Conservation (phyloP, 768 basidiomycete species). For the Dioszegia aurantiaca region DNA sequence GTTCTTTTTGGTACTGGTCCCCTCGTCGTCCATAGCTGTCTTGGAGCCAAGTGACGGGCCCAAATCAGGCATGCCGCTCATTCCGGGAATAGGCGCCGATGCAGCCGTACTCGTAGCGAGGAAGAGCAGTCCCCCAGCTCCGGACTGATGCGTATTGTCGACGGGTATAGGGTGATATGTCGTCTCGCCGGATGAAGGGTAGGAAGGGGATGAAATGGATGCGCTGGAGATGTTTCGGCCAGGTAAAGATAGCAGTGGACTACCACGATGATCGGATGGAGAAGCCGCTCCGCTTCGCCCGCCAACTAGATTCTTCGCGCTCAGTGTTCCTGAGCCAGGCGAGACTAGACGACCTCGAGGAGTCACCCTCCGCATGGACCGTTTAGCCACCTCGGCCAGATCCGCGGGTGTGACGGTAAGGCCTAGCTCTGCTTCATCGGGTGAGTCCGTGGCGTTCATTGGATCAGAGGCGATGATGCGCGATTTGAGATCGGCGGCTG, state of each 20-base stretch:
- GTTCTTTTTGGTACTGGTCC: conserved; percentile 5
- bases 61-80: conserved; percentile 42
- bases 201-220: conserved; percentile 2
- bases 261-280: neutral
- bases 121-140: conserved; percentile 58
- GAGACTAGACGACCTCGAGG: conserved; percentile 37
- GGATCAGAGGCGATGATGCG: conserved; percentile 24
- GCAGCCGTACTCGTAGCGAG: conserved; percentile 11
- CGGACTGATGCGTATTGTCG: conserved; percentile 72
- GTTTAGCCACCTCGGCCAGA: conserved; percentile 49
- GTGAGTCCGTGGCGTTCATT: neutral
- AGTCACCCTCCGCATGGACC: conserved; percentile 26
- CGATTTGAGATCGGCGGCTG: conserved; percentile 47
- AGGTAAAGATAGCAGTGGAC: neutral
- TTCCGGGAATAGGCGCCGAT: conserved; percentile 9
- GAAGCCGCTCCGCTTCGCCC: neutral
- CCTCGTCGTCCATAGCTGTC: conserved; percentile 4
- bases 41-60: conserved; percentile 25
- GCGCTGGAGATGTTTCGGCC: neutral
- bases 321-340: neutral
- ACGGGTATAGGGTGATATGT: conserved; percentile 64
- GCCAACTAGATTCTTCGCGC: too few relatives aligned
- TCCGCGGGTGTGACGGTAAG: conserved; percentile 61
- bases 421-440: conserved; percentile 60
- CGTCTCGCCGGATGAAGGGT: conserved; percentile 10